A percentile compares a stretch with the other conserved stretches of the same genome.
phyloP scores from a whole-genome alignment of 2,329 filamentous ascomycete species.

The Byssochlamys sp. region DNA sequence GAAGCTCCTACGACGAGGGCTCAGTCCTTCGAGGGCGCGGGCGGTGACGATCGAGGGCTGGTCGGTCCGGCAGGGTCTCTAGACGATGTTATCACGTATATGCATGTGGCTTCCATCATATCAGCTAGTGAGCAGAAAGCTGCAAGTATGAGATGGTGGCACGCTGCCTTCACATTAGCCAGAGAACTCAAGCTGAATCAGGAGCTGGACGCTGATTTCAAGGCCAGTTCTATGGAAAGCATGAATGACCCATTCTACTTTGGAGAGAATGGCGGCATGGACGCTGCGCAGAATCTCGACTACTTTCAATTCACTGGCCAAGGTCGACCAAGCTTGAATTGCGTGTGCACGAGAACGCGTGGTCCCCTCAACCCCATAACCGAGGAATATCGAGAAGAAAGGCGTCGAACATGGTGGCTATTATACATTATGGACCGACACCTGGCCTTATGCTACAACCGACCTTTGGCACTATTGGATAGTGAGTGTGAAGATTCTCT shows the following conservation, averaged over 20 bases:
- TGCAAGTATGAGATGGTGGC: conserved; percentile 88
- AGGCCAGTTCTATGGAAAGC: conserved; percentile 32
- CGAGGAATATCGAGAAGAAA: conserved; percentile 81
- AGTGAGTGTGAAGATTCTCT: conserved; percentile 73
- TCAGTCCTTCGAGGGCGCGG: conserved; percentile 53
- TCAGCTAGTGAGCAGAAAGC: conserved; percentile 92
- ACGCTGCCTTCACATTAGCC: conserved; percentile 82
- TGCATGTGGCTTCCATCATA: conserved; percentile 81
- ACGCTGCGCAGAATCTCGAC: not conserved
- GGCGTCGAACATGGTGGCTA: conserved; percentile 86
- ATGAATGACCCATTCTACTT: conserved; percentile 19
- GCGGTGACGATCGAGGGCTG: conserved; percentile 31
- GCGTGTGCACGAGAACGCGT: conserved; percentile 16
- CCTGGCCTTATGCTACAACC: conserved; percentile 81
- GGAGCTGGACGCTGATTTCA: conserved; percentile 53
- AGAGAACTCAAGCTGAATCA: conserved; percentile 78
- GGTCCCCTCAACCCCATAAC: conserved; percentile 36
- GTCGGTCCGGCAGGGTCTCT: conserved; percentile 66
- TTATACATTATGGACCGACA: conserved; percentile 85
- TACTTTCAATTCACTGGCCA: not conserved
- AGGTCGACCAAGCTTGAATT: not conserved
- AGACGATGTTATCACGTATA: conserved; percentile 84
- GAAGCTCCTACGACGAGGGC: conserved; percentile 49
- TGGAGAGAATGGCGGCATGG: conserved; percentile 16
- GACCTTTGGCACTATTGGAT: conserved; percentile 79